These are phyloP conservation scores for Psilocybe azurescens DNA, from an alignment of 768 basidiomycete genomes.

Conservation along the genomic window DNA sequence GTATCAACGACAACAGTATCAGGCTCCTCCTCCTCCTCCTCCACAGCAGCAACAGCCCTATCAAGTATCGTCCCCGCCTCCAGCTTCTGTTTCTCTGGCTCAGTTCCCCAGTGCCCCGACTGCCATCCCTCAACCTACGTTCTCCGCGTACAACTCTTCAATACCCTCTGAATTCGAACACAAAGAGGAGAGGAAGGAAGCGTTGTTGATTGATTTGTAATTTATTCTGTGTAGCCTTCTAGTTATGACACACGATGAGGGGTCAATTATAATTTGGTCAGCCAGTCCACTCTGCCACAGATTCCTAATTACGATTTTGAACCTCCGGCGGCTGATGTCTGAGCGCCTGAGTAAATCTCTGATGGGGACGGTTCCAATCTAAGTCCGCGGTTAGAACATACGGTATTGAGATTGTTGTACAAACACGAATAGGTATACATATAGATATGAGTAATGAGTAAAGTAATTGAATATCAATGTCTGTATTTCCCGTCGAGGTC, in stretches of 20 bases:
- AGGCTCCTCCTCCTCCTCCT: constrained; percentile 25
- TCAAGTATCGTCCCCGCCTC: constrained; percentile 31
- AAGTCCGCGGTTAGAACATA: no score
- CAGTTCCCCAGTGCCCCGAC: constrained; percentile 74
- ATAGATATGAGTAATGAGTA: no score
- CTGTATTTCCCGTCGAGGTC: no score
- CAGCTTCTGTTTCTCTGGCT: constrained; percentile 46
- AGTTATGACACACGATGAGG: background rate
- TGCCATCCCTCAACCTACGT: constrained; percentile 52
- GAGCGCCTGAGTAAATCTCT: no score
- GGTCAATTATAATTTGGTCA: no score
- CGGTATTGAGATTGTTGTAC: no score
- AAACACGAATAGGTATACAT: no score
- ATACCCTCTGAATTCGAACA: constrained; percentile 53
- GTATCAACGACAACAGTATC: constrained; percentile 28
- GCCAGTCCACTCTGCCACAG: no score
- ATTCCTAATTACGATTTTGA: no score
- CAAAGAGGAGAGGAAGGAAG: constrained; percentile 71
- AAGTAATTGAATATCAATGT: no score
- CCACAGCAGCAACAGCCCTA: constrained; percentile 29
- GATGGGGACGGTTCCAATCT: no score
- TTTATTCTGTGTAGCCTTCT: background rate
- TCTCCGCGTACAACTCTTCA: constrained; percentile 55
- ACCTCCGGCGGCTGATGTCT: no score
- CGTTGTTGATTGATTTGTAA: constrained; percentile 58